Conservation (phyloP, 805 yeast genomes). For the Ogataea allantospora region DNA sequence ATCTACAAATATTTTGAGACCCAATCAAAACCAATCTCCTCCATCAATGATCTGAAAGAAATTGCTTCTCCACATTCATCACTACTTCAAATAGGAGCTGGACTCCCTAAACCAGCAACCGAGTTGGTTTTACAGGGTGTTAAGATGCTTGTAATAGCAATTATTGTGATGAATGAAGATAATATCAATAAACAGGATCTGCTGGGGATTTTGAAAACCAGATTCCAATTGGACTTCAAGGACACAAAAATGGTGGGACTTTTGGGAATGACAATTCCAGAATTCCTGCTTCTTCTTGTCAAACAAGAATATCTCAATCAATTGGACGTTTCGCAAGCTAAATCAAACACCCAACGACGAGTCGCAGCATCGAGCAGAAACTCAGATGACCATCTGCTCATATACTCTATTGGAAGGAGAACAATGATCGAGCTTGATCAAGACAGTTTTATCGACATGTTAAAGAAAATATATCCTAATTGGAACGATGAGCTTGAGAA, state of each 20-base stretch:
- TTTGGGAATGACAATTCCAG: constrained; percentile 22
- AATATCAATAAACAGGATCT: constrained; percentile 30
- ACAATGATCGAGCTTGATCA: constrained; percentile 27
- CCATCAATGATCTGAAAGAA: constrained; percentile 15
- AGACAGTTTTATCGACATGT: constrained; percentile 25
- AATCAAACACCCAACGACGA: constrained; percentile 7
- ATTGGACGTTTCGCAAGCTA: constrained; percentile 21
- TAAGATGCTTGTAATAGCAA: constrained; percentile 26
- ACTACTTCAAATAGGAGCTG: constrained; percentile 14
- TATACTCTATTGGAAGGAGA: constrained; percentile 31
- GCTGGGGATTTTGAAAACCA: constrained; percentile 20
- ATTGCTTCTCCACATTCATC: constrained; percentile 4
- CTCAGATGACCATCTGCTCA: constrained; percentile 26
- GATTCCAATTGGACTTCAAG: constrained; percentile 24
- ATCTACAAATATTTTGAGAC: constrained; percentile 18
- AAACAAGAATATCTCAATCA: constrained; percentile 30
- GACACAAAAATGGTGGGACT: constrained; percentile 24
- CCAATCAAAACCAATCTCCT: constrained; percentile 9
- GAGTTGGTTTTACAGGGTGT: constrained; percentile 28
- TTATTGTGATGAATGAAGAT: constrained; percentile 29
- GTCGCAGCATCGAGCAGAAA: constrained; percentile 8
- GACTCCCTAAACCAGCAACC: constrained; percentile 27
- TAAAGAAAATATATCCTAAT: constrained; percentile 25
- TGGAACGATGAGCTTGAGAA: constrained; percentile 32
- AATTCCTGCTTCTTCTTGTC: constrained; percentile 23